phyloP scores from a whole-genome alignment of 805 yeast genomes.

The Yamadazyma scolyti region DNA sequence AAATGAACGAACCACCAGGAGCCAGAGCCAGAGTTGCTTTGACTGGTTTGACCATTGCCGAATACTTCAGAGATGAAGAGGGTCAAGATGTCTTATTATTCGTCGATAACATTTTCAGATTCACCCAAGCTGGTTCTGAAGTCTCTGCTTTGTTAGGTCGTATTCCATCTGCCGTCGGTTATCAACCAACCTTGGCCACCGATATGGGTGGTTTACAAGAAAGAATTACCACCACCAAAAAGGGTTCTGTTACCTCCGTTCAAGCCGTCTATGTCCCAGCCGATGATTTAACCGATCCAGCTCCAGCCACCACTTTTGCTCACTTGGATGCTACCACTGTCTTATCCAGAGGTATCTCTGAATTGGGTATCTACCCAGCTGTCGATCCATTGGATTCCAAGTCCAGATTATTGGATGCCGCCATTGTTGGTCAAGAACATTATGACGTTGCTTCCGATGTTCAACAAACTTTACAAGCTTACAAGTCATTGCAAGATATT shows the following conservation, averaged over 20 bases:
- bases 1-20: constrained; percentile 99
- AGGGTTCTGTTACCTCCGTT: constrained; percentile 99
- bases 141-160: constrained; percentile 99
- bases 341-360: constrained; percentile 99
- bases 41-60: constrained; percentile 99
- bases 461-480: constrained; percentile 98
- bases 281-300: constrained; percentile 99
- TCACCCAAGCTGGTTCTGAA: constrained; percentile 99
- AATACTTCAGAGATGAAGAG: constrained; percentile 99
- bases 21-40: constrained; percentile 99
- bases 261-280: constrained; percentile 99
- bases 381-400: constrained; percentile 99
- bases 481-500: constrained; percentile 99
- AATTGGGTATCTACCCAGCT: constrained; percentile 99
- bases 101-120: constrained; percentile 99
- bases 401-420: constrained; percentile 95
- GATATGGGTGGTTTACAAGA: constrained; percentile 99
- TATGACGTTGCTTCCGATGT: constrained; percentile 91
- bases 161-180: constrained; percentile 99
- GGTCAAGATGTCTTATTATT: constrained; percentile 99
- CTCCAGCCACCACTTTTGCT: constrained; percentile 99
- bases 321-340: constrained; percentile 99
- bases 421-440: constrained; percentile 99
- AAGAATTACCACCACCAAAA: constrained; percentile 99
- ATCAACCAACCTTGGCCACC: constrained; percentile 99